phyloP scores from a whole-genome alignment of 2,329 filamentous ascomycete genomes.

The Shiraia sp. region DNA sequence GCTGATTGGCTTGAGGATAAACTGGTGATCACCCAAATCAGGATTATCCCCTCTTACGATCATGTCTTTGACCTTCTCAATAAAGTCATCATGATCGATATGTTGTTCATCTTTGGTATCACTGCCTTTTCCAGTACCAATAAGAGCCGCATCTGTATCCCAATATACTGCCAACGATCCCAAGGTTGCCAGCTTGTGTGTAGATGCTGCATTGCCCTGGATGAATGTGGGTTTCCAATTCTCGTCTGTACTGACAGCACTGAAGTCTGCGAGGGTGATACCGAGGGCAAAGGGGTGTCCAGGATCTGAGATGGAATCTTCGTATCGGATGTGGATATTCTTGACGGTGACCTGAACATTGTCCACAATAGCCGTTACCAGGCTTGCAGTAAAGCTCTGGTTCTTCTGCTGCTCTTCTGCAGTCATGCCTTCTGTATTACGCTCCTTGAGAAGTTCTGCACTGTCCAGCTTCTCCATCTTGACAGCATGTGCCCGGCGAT shows the following conservation, averaged over 20 bases:
- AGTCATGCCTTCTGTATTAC: constrained; percentile 89
- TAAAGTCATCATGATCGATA: constrained; percentile 74
- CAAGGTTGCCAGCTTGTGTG: constrained; percentile 91
- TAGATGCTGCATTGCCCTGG: constrained; percentile 78
- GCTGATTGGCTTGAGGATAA: constrained; percentile 93
- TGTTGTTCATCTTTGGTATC: constrained; percentile 61
- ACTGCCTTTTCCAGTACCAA: constrained; percentile 79
- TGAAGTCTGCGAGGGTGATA: constrained; percentile 92
- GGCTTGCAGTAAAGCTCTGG: constrained; percentile 93
- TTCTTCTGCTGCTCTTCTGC: constrained; percentile 96
- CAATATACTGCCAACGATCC: constrained; percentile 93
- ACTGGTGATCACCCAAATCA: constrained; percentile 71
- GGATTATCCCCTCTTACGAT: constrained; percentile 72
- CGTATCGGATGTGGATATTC: constrained; percentile 97
- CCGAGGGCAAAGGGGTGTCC: constrained; percentile 94
- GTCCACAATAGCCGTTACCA: constrained; percentile 96
- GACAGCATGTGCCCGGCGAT: constrained; percentile 79
- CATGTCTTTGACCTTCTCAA: constrained; percentile 75
- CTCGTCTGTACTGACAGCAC: constrained; percentile 91
- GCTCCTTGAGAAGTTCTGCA: constrained; percentile 90
- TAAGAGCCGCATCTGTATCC: constrained; percentile 88
- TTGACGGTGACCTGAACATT: constrained; percentile 97
- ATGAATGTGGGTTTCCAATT: constrained; percentile 97
- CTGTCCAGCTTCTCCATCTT: constrained; percentile 99
- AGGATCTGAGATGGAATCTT: constrained; percentile 93